Conservation (phyloP, 805 yeast species). For the Candida stauntonica region DNA sequence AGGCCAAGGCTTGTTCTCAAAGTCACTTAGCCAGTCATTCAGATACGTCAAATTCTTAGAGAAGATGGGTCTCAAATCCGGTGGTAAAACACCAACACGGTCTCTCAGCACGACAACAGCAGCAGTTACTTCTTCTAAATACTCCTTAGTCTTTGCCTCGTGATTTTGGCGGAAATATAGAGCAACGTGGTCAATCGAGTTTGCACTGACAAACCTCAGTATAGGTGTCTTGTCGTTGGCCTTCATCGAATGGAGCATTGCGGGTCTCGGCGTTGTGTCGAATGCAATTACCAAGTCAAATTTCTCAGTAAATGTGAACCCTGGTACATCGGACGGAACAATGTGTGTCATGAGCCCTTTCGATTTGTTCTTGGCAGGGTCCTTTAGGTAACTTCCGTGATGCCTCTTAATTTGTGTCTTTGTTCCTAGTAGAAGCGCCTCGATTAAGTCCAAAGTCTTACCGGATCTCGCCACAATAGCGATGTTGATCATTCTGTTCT, state of each 20-base stretch:
- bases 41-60: conserved; percentile 60
- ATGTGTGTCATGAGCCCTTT: conserved; percentile 20
- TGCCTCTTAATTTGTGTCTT: conserved; percentile 53
- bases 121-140: conserved; percentile 67
- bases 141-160: conserved; percentile 33
- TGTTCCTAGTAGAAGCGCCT: conserved; percentile 64
- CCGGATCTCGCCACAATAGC: conserved; percentile 72
- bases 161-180: conserved; percentile 38
- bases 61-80: conserved; percentile 73
- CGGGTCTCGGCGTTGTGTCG: conserved; percentile 54
- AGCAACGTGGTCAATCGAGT: conserved; percentile 81
- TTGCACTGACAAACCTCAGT: conserved; percentile 66
- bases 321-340: conserved; percentile 18
- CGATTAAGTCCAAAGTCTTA: conserved; percentile 64
- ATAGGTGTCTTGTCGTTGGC: conserved; percentile 43
- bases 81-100: conserved; percentile 76
- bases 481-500: conserved; percentile 43
- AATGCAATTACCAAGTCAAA: conserved; percentile 62
- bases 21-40: conserved; percentile 53
- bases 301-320: conserved; percentile 10
- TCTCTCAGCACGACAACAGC: conserved; percentile 81
- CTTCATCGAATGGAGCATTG: conserved; percentile 29
- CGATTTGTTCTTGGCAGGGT: conserved; percentile 34
- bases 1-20: conserved; percentile 55
- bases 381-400: conserved; percentile 59